phyloP scores from a whole-genome alignment of 2,329 filamentous ascomycete genomes.

The Cryphonectria nitschkei region DNA sequence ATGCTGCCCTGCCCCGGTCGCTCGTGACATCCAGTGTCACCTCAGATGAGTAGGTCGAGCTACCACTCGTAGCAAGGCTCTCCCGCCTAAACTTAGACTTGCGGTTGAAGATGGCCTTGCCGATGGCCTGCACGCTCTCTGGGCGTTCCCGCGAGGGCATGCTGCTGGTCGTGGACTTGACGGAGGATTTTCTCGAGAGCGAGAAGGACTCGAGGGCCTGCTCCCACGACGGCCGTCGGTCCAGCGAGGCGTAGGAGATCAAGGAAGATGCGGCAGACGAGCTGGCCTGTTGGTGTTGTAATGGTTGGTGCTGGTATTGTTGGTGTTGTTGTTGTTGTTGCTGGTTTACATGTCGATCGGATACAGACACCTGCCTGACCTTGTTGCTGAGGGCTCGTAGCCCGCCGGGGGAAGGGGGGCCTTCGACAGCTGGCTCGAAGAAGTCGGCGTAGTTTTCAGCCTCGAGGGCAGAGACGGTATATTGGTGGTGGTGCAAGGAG shows the following conservation, averaged over 20 bases:
- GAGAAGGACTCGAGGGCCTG: constrained; percentile 50
- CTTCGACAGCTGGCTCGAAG: constrained; percentile 62
- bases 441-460: constrained; percentile 44
- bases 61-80: constrained; percentile 52
- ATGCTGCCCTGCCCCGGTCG: constrained; percentile 34
- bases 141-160: constrained; percentile 57
- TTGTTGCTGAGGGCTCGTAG: constrained; percentile 63
- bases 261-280: constrained; percentile 62
- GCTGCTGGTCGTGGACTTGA: constrained; percentile 57
- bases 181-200: constrained; percentile 60
- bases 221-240: constrained; percentile 53
- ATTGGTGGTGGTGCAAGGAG: constrained; percentile 16
- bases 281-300: constrained; percentile 40
- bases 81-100: constrained; percentile 56
- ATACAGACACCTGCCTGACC: constrained; percentile 57
- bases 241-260: constrained; percentile 48
- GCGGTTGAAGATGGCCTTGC: constrained; percentile 63
- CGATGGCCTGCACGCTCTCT: constrained; percentile 63
- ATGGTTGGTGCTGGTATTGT: background rate
- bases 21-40: constrained; percentile 32
- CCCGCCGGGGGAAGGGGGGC: constrained; percentile 63
- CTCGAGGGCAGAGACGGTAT: constrained; percentile 27
- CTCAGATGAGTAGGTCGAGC: constrained; percentile 54
- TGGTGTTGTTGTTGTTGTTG: background rate
- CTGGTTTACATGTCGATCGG: constrained; percentile 51